Percentiles rank a stretch among this genome's conserved stretches.
These are phyloP conservation scores for Xylaria sp. DNA, from an alignment of 2,329 filamentous ascomycete species.

Conservation along the genomic window DNA sequence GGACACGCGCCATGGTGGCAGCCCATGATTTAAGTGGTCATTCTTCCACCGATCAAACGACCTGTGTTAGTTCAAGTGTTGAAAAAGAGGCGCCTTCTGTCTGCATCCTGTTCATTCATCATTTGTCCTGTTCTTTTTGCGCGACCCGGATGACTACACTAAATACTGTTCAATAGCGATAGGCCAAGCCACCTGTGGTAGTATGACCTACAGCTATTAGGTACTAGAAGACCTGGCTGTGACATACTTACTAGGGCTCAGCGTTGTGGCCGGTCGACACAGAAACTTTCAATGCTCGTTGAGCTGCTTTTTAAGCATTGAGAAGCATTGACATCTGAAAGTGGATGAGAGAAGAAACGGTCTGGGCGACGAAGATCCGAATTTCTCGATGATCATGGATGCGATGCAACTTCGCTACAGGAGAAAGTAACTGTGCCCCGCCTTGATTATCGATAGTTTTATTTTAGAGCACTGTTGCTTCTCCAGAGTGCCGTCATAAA, in stretches of 20 bases:
- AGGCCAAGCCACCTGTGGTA: neutral
- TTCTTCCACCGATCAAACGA: slow-evolving; percentile 11
- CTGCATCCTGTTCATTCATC: neutral
- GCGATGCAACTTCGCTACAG: slow-evolving; percentile 7
- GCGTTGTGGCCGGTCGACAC: neutral
- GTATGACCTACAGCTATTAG: neutral
- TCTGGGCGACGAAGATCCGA: neutral
- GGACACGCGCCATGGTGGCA: neutral
- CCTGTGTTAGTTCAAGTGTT: slow-evolving; percentile 5
- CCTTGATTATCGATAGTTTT: neutral
- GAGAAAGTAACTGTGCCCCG: neutral
- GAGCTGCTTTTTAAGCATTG: neutral
- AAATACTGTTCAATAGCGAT: neutral
- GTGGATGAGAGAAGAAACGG: neutral
- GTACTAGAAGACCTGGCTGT: neutral
- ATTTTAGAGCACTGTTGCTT: neutral
- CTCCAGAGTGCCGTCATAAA: neutral
- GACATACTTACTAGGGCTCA: neutral
- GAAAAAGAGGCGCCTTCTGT: neutral
- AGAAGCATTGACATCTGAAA: neutral
- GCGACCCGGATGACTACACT: neutral
- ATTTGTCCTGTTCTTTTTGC: neutral
- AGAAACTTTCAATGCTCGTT: neutral
- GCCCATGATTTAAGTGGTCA: neutral
- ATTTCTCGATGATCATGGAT: neutral